A percentile compares a stretch with the other conserved stretches of the same genome.
Evolutionary conservation across 116 monocot genomes (phyloP).

Genomic region (Thalassia testudinum): DNA sequence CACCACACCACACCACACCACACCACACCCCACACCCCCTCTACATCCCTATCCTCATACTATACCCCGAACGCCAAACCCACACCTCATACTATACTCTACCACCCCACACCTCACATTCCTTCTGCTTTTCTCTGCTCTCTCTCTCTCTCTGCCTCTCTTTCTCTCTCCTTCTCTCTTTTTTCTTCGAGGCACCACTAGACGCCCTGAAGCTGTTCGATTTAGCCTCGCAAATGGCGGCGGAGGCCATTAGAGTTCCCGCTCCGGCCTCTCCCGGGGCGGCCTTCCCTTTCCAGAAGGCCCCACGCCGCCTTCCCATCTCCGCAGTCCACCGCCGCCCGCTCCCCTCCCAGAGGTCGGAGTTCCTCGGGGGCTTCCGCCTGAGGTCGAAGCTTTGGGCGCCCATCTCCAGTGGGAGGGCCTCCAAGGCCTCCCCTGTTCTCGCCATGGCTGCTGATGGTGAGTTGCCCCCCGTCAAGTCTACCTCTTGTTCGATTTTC

Average conservation of each 20-base stretch:
- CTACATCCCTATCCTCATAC: too few species aligned
- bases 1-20: too few species aligned
- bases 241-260: constrained; percentile 1
- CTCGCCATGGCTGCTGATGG: constrained; percentile 21
- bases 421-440: constrained; percentile 3
- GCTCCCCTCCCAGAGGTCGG: constrained; percentile 9
- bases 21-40: too few species aligned
- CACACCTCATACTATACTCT: too few species aligned
- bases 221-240: constrained; percentile 4
- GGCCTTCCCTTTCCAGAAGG: constrained; percentile 5
- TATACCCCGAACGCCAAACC: too few species aligned
- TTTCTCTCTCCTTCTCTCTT: too few species aligned
- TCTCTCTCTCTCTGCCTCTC: too few species aligned
- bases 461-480: constrained; percentile 2
- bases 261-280: not conserved
- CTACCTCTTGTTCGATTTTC: too few species aligned
- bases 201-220: too few species aligned
- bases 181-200: too few species aligned
- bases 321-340: constrained; percentile 3
- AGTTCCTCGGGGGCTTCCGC: constrained; percentile 9
- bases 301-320: constrained; percentile 1
- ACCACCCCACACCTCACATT: too few species aligned
- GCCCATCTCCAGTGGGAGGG: not conserved
- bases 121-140: too few species aligned
- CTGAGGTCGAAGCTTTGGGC: constrained; percentile 1